phyloP scores from a whole-genome alignment of 805 yeast species.

The Cyberlindnera japonica region DNA sequence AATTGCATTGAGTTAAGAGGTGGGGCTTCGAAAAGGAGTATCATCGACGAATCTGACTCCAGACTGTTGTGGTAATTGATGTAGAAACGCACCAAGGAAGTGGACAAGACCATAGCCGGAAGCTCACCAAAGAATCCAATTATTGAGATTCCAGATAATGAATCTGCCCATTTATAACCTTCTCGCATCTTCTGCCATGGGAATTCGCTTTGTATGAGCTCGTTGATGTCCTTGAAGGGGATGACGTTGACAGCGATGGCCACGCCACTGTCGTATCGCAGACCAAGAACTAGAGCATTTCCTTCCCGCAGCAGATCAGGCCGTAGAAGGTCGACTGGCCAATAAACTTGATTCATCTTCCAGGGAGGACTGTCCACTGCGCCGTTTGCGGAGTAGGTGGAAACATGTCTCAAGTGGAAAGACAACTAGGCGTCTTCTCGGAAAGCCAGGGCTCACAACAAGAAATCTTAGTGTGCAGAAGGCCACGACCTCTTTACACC shows the following conservation, averaged over 20 bases:
- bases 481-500: no score
- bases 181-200: not conserved
- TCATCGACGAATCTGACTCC: constrained; percentile 15
- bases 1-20: constrained; percentile 67
- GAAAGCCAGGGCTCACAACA: no score
- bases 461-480: no score
- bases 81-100: constrained; percentile 6
- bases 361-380: no score
- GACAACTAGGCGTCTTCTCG: no score
- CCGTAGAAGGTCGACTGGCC: constrained; percentile 32
- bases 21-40: constrained; percentile 69
- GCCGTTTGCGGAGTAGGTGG: no score
- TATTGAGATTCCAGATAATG: not conserved
- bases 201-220: constrained; percentile 5
- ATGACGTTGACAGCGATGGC: constrained; percentile 14
- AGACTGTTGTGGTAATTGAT: constrained; percentile 1
- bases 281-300: constrained; percentile 18
- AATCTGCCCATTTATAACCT: not conserved
- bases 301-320: constrained; percentile 9
- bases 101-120: not conserved
- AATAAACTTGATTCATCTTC: constrained; percentile 27
- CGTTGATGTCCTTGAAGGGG: constrained; percentile 3
- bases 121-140: constrained; percentile 12
- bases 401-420: no score
- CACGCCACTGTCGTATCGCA: constrained; percentile 5